Base-by-base conservation (phyloP, 176 grass and related monocot species). In the Otatea glauca region DNA sequence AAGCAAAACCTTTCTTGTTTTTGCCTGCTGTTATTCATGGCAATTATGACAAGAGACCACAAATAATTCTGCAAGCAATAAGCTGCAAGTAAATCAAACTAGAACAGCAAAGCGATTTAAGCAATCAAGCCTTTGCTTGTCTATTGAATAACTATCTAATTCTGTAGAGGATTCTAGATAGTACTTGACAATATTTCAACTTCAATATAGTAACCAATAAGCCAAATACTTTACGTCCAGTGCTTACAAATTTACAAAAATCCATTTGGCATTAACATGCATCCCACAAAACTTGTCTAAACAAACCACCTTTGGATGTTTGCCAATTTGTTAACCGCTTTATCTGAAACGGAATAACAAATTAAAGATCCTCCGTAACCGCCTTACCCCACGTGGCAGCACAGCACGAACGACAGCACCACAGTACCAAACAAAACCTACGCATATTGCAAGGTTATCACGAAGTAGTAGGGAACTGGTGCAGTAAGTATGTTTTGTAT, bases 41-140 rank as follows among this genome's bases (percentile, higher is more conserved):
- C 23, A 53, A 24, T 66, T 80, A 56, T 38, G 63, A 78, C 37
- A 73, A 32, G 20, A 66, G 47, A 45, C 15, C 24, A 43, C 39
- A n/a, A 32, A 3, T 69, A 39, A 80, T 67, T 55, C n/a, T n/a
- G n/a, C n/a, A n/a, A n/a, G n/a, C n/a, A n/a, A n/a, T n/a, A n/a
- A n/a, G n/a, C 54, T 79, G 16, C 62, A 83, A 70, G 27, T 42
- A 63, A 87, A 77, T 70, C 41, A 82, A 63, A 44, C 43, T 20
- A 24, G 13, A 24, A 27, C 35, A 43, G 38, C 9, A 7, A 50
- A 82, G 29, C 62, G 25, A 77, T 76, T 66, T 41, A 88, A 43
- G 7, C 17, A 34, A 70, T 77, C 65, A 60, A 49, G 42, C n/a
- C 43, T 77, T 44, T 77, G 47, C 21, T n/a, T 78, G 43, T 88